These are phyloP conservation scores for Smallanthus sonchifolius DNA, from an alignment of 129 eudicot species.

Conservation along the genomic window DNA sequence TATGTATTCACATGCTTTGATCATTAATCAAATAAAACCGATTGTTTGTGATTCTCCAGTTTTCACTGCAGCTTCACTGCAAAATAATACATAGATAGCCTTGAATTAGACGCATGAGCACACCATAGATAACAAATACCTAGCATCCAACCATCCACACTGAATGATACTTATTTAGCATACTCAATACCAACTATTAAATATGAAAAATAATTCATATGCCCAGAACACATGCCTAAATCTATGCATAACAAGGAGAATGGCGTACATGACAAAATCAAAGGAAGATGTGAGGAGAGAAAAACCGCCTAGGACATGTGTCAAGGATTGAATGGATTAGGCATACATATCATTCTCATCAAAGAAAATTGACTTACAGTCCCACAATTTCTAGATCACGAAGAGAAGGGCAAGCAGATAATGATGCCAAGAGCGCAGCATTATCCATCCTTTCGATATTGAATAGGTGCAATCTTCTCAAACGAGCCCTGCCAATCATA, in stretches of 20 bases:
- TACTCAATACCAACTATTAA: background rate
- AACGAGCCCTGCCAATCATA: constrained; percentile 34
- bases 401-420: constrained; percentile 59
- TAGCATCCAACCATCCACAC: background rate
- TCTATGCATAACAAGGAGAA: background rate
- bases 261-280: background rate
- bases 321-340: background rate
- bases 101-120: background rate
- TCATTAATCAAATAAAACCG: background rate
- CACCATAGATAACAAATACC: constrained; percentile 1
- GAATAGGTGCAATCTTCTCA: constrained; percentile 63
- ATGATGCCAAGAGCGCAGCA: constrained; percentile 49
- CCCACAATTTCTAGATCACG: constrained; percentile 73
- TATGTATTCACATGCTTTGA: background rate
- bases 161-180: background rate
- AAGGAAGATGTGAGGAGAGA: background rate
- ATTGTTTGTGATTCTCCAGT: background rate
- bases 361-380: constrained; percentile 56
- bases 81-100: background rate
- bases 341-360: background rate
- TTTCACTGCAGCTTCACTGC: background rate
- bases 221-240: background rate
- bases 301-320: background rate
- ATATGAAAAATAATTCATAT: background rate
- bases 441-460: constrained; percentile 74